These are phyloP conservation scores for Colletotrichum sp. DNA, from an alignment of 2,329 filamentous ascomycete genomes.

Conservation along the genomic window DNA sequence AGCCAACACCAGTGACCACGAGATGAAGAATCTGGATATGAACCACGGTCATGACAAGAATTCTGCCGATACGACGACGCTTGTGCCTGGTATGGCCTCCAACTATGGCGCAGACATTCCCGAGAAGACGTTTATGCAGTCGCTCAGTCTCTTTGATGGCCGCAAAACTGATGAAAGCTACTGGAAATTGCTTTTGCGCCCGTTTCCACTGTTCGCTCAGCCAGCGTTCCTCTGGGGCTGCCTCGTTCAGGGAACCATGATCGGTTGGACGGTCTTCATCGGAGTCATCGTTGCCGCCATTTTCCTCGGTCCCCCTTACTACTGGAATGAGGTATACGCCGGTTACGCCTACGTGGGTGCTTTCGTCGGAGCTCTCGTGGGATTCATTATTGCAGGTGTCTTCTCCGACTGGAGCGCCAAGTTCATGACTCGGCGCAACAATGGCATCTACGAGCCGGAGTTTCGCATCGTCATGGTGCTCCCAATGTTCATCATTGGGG, in stretches of 20 bases:
- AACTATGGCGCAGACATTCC: slow-evolving; percentile 33
- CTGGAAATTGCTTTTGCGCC: slow-evolving; percentile 68
- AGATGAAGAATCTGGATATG: neutral
- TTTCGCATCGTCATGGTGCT: slow-evolving; percentile 85
- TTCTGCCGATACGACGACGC: neutral
- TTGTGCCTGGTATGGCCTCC: neutral
- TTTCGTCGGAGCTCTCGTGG: slow-evolving; percentile 81
- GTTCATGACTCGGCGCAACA: slow-evolving; percentile 74
- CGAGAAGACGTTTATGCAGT: slow-evolving; percentile 64
- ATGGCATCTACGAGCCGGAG: slow-evolving; percentile 88
- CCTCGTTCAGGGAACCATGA: slow-evolving; percentile 86
- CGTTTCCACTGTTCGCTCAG: slow-evolving; percentile 83
- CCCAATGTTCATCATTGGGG: slow-evolving; percentile 80
- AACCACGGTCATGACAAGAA: neutral
- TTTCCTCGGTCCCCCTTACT: slow-evolving; percentile 81
- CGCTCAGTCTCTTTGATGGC: slow-evolving; percentile 76
- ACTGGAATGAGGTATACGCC: slow-evolving; percentile 80
- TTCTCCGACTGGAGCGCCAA: slow-evolving; percentile 77
- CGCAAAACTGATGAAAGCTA: slow-evolving; percentile 82
- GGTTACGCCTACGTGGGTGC: slow-evolving; percentile 89
- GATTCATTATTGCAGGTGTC: slow-evolving; percentile 76
- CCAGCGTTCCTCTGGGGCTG: slow-evolving; percentile 82
- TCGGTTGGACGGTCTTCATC: slow-evolving; percentile 96
- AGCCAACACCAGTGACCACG: slow-evolving; percentile 33
- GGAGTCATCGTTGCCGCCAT: slow-evolving; percentile 83